phyloP scores from a whole-genome alignment of 2,329 filamentous ascomycete species.

The Ophiostoma himal-ulmi region DNA sequence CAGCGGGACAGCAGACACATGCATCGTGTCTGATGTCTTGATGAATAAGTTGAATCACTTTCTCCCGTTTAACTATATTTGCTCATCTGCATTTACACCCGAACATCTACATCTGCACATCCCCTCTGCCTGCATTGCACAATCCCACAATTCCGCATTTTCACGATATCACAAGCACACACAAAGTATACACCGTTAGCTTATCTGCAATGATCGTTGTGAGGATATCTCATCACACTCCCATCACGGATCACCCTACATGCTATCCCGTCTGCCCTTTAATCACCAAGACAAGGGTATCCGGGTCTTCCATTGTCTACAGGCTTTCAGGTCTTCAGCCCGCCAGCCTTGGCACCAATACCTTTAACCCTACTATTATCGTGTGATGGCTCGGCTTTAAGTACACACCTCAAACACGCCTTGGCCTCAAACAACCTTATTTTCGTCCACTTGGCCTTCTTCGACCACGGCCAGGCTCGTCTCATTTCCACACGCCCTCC shows the following conservation, averaged over 20 bases:
- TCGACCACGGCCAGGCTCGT: not conserved
- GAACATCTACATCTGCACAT: not conserved
- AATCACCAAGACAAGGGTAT: constrained; percentile 2
- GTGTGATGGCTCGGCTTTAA: constrained; percentile 11
- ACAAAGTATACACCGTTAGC: not conserved
- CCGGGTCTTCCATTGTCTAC: constrained; percentile 5
- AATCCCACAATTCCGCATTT: not conserved
- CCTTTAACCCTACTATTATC: not conserved
- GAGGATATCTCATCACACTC: not conserved
- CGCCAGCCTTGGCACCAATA: not conserved
- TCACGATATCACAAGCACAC: not conserved
- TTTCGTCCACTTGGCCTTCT: not conserved
- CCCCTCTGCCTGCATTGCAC: not conserved
- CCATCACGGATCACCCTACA: not conserved
- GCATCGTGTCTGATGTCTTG: not conserved
- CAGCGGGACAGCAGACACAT: not conserved
- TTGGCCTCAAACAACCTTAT: not conserved
- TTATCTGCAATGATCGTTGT: not conserved
- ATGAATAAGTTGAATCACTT: not conserved
- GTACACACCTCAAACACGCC: not conserved
- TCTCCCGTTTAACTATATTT: not conserved
- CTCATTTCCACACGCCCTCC: constrained; percentile 17
- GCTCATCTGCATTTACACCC: not conserved
- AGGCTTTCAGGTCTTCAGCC: not conserved
- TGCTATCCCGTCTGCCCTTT: not conserved